Evolutionary conservation across 805 yeast genomes (phyloP), one percentile per base, ranked within the genome.

Genomic region (Nakazawaea wickerhamii): DNA sequence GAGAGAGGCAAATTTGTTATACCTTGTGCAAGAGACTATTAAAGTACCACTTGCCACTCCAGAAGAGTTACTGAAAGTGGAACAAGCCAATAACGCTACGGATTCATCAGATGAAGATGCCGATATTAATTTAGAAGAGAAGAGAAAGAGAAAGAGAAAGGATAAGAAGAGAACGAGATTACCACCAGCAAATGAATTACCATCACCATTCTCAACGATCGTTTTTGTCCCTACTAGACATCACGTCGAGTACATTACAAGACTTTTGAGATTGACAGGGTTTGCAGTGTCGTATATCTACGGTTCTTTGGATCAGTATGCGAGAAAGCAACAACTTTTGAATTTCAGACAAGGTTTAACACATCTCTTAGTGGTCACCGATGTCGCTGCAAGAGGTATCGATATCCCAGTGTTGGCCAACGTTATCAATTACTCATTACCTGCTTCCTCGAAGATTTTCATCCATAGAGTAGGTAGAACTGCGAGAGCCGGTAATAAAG

Each of bases 381-480:
- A 93, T 70, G 98, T 87, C 50, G 96, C 96, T 20, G 99, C 99
- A 2, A 82, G 99, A 70, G 99, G 99, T 80, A 89, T 93, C 48
- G 99, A 95, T 77, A 87, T 93, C 50, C 99, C 99, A 0, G 81
- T 93, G 44, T 74, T 93, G 57, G 96, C 98, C 5, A 90, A 95
- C 57, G 99, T 93, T 41, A 75, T 93, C 52, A 93, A 93, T 61
- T 93, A 77, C 62, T 79, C 96, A 1, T 70, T 93, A 47, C 98
- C 98, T 9, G 84, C 88, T 1, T 82, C 95, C 1, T 88, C 97
- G 4, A 93, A 95, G 63, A 84, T 91, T 46, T 93, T 93, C 63
- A 77, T 93, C 43, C 99, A 93, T 65, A 80, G 99, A 66, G 98
- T 93, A 36, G 99, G 99, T 62, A 82, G 99, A 74, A 93, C 99